phyloP scores from a whole-genome alignment of 306 rosid species.

The Canavalia ensiformis region DNA sequence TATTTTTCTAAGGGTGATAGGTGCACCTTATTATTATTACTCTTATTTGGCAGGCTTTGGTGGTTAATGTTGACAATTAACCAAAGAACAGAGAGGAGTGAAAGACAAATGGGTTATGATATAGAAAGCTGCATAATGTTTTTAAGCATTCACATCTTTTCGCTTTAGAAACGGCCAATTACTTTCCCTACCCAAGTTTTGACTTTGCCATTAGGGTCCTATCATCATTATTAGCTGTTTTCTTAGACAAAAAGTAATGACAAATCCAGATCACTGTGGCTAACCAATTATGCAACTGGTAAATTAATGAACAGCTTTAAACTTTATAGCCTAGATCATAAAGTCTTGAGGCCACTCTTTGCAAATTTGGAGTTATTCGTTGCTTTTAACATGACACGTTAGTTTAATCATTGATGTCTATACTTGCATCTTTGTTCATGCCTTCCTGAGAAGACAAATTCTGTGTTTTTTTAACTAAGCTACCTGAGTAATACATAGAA shows the following conservation, averaged over 20 bases:
- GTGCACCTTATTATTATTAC: slow-evolving; percentile 26
- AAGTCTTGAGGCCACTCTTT: slow-evolving; percentile 42
- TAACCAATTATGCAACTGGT: slow-evolving; percentile 57
- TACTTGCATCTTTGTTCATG: slow-evolving; percentile 22
- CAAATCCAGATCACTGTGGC: slow-evolving; percentile 54
- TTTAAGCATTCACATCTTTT: slow-evolving; percentile 50
- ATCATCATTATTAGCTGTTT: slow-evolving; percentile 59
- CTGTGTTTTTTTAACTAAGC: background rate
- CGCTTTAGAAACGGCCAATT: slow-evolving; percentile 49
- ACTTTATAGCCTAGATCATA: slow-evolving; percentile 41
- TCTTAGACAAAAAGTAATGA: slow-evolving; percentile 59
- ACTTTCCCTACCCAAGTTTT: slow-evolving; percentile 55
- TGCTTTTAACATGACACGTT: slow-evolving; percentile 41
- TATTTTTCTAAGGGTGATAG: background rate
- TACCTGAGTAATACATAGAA: background rate
- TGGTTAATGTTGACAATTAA: slow-evolving; percentile 53
- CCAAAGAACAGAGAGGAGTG: slow-evolving; percentile 45
- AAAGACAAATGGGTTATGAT: slow-evolving; percentile 43
- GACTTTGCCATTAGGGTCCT: slow-evolving; percentile 56
- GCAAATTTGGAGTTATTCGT: slow-evolving; percentile 44
- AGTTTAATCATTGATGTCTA: slow-evolving; percentile 51
- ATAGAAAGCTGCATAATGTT: slow-evolving; percentile 40
- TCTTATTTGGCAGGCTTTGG: slow-evolving; percentile 50
- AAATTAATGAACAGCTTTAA: slow-evolving; percentile 44
- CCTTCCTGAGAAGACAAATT: background rate